Evolutionary conservation across 2,329 filamentous ascomycete species (phyloP), one percentile per base, ranked within the genome.

Genomic region (Penicillium sp.): DNA sequence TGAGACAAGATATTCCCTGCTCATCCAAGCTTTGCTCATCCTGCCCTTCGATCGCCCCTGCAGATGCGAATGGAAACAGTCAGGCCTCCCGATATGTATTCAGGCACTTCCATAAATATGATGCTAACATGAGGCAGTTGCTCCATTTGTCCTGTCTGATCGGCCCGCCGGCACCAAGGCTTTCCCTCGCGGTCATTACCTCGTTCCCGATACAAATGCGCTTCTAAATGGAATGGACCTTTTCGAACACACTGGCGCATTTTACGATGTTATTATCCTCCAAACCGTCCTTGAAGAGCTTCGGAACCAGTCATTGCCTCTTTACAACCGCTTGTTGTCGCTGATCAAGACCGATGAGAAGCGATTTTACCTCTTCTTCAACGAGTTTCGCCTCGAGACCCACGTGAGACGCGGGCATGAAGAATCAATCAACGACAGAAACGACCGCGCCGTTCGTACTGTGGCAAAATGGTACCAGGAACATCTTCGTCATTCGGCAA

Each of bases 281-380:
- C 93, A 98, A 69, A 95, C 91, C 1, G 93, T 98, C 4, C 81
- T 98, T 11, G 93, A 98, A 70, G 93, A 98, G 73, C 80, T 98
- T 51, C 88, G 90, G 65, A 95, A 96, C 67, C 83, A 90, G 59
- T 97, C 91, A 9, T 72, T 97, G 52, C 93, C 93, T 37, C 81
- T 98, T 34, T 98, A 97, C 74, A 96, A 96, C 68, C 87, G 93
- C 35, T 76, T 98, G 43, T 82, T 97, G 57, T 84, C 86, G 24
- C 76, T 98, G 54, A 95, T 90, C 35, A 95, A 91, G 71, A 95
- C 91, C 63, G 90, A 95, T 61, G 90, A 95, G 56, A 98, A 98
- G 76, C 83, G 91, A 46, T 97, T 95, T 67, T 96, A 97, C 64
- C 88, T 98, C 45, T 98, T 98, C 68, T 97, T 97, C 80, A 98